Conservation (phyloP, 2,329 filamentous ascomycete genomes). For the Parasarocladium wereldwijsianum region DNA sequence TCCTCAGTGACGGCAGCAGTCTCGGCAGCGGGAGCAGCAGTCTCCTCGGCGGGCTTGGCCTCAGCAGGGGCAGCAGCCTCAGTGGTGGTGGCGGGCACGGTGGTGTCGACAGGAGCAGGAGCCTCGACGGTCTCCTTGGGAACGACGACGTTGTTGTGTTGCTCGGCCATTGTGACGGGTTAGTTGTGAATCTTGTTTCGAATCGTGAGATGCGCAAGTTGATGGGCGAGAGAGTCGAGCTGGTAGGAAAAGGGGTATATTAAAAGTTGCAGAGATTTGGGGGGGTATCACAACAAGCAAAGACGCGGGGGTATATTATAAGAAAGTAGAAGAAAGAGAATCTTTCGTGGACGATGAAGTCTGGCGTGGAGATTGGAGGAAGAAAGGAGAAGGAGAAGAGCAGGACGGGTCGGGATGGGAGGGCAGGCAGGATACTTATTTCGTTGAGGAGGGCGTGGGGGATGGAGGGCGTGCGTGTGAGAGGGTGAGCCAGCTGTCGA, state of each 20-base stretch:
- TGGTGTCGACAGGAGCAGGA: constrained; percentile 11
- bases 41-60: constrained; percentile 23
- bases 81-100: constrained; percentile 14
- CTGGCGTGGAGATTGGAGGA: constrained; percentile 17
- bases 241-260: constrained; percentile 18
- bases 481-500: no score
- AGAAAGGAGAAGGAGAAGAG: constrained; percentile 14
- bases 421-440: constrained; percentile 5
- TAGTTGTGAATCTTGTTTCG: no score
- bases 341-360: constrained; percentile 17
- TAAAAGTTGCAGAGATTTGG: constrained; percentile 7
- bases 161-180: constrained; percentile 56
- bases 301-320: constrained; percentile 24
- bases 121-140: constrained; percentile 32
- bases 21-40: constrained; percentile 19
- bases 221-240: constrained; percentile 18
- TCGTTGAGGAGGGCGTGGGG: background rate
- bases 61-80: constrained; percentile 15
- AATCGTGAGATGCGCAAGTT: constrained; percentile 17
- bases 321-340: constrained; percentile 19
- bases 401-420: constrained; percentile 3
- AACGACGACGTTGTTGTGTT: constrained; percentile 54
- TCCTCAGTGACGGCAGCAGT: constrained; percentile 28
- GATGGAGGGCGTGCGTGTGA: constrained; percentile 1
- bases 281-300: constrained; percentile 37